Percentiles rank a stretch among this genome's conserved stretches.
phyloP scores from a whole-genome alignment of 257 asterid genomes.

The Gynochthodes officinalis region DNA sequence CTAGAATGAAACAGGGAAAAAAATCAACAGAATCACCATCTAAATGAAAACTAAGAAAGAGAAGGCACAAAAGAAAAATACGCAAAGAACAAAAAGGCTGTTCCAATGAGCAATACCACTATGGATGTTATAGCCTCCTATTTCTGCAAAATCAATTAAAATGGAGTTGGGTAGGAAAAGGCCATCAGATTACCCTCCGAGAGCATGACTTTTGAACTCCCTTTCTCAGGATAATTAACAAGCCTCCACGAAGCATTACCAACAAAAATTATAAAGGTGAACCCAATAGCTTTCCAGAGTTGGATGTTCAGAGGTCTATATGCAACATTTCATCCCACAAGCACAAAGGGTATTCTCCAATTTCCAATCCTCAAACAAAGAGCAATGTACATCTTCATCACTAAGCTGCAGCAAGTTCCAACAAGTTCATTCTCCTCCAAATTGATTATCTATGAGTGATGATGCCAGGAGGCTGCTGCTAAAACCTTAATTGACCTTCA shows the following conservation, averaged over 20 bases:
- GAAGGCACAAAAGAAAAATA: no score
- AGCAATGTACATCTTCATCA: no score
- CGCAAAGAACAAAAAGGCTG: not conserved
- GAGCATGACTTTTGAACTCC: not conserved
- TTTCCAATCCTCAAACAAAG: no score
- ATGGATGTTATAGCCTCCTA: not conserved
- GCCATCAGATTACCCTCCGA: not conserved
- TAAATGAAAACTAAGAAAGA: not conserved
- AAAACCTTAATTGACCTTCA: no score
- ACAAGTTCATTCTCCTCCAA: no score
- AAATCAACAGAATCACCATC: not conserved
- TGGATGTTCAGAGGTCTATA: no score
- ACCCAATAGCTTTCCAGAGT: not conserved
- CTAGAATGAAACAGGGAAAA: not conserved
- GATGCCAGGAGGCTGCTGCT: no score
- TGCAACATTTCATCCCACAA: no score
- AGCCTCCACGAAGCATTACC: not conserved
- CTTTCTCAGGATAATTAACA: not conserved
- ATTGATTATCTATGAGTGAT: no score
- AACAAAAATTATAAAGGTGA: not conserved
- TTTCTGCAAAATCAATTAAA: not conserved
- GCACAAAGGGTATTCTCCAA: no score
- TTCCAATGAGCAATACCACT: not conserved
- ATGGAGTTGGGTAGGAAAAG: not conserved
- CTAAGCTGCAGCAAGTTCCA: no score